These are phyloP conservation scores for Schizothecium vesticola DNA, from an alignment of 495 filamentous ascomycete genomes.

Conservation along the genomic window DNA sequence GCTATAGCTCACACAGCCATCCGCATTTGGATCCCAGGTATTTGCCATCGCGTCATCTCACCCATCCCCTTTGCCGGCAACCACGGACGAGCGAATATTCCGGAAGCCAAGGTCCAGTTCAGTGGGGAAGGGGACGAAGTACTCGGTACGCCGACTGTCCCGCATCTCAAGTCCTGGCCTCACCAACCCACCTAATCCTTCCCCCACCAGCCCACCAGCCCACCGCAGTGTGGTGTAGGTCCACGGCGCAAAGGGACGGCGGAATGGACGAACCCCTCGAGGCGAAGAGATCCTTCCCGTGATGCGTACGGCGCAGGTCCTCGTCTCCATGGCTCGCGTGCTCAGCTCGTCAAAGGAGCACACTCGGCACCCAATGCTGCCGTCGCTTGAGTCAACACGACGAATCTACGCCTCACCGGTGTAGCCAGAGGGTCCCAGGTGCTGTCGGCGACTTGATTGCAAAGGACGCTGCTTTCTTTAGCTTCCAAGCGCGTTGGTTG, in stretches of 20 bases:
- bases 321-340: background rate
- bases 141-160: background rate
- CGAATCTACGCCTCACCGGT: background rate
- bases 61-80: background rate
- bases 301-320: background rate
- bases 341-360: background rate
- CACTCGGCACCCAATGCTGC: background rate
- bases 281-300: background rate
- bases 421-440: background rate
- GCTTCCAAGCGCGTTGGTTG: background rate
- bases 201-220: background rate
- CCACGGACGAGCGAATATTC: background rate
- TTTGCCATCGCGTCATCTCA: conserved; percentile 6
- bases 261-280: background rate
- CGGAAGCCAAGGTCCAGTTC: background rate
- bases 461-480: background rate
- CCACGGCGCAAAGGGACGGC: background rate
- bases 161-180: background rate
- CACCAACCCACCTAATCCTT: too few relatives aligned
- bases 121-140: background rate
- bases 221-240: background rate
- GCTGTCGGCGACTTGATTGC: background rate
- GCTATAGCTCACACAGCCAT: background rate
- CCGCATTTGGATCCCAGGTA: conserved; percentile 3
- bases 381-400: background rate